Percentiles rank a stretch among this genome's conserved stretches.
phyloP scores from a whole-genome alignment of 2,329 filamentous ascomycete species.

The Hortaea werneckii region DNA sequence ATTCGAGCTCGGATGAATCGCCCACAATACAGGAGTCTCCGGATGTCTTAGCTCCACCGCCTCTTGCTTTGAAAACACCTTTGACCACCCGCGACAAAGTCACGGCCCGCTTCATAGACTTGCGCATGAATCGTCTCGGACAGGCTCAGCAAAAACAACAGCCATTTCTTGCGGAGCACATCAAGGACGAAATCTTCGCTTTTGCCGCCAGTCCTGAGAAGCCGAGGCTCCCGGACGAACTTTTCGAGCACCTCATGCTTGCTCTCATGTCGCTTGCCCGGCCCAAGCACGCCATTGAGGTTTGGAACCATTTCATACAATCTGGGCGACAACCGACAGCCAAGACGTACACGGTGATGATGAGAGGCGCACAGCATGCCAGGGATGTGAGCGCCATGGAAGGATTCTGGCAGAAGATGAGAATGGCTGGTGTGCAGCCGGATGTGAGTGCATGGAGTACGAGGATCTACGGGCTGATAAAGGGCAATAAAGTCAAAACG shows the following conservation, averaged over 20 bases:
- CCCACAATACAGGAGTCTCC: background rate
- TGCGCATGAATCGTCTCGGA: slow-evolving; percentile 10
- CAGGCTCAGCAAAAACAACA: slow-evolving; percentile 13
- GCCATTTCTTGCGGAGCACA: slow-evolving; percentile 7
- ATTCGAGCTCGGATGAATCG: background rate
- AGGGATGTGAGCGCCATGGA: slow-evolving; percentile 52
- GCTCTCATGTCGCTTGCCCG: slow-evolving; percentile 37
- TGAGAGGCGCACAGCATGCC: slow-evolving; percentile 56
- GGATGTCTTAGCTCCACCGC: background rate
- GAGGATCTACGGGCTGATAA: slow-evolving; percentile 56
- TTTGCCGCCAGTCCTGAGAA: slow-evolving; percentile 1
- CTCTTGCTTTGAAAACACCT: background rate
- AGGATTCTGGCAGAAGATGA: slow-evolving; percentile 57
- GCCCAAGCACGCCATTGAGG: slow-evolving; percentile 37
- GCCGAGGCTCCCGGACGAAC: slow-evolving; percentile 13
- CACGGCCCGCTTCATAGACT: slow-evolving; percentile 2
- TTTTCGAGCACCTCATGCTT: slow-evolving; percentile 35
- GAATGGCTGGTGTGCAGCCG: slow-evolving; percentile 46
- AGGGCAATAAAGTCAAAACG: slow-evolving; percentile 40
- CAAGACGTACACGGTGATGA: slow-evolving; percentile 62
- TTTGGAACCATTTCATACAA: slow-evolving; percentile 48
- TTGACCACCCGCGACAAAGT: background rate
- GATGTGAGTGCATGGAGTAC: slow-evolving; percentile 61
- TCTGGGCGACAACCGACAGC: slow-evolving; percentile 49
- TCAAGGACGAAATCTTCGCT: slow-evolving; percentile 10